Base-by-base conservation (phyloP, 2,329 filamentous ascomycete species). In the Stachybotrys echinatus region DNA sequence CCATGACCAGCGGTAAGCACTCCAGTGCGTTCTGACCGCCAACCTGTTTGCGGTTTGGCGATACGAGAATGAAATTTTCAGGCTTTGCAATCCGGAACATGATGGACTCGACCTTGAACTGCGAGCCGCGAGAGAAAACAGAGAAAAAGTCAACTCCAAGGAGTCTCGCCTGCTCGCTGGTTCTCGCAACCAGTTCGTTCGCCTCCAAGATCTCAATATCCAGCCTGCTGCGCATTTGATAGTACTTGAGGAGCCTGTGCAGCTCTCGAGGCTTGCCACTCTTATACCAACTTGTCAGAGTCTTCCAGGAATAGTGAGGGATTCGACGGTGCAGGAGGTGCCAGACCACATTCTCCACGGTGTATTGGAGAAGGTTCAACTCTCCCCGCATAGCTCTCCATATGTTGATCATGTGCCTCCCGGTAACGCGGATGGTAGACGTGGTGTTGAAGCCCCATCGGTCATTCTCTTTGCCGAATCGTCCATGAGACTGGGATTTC, bases 21-120 rank as follows among this genome's bases (percentile, higher is more conserved):
- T 97, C 94, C 0, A 97, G 76, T 1, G 94, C 92, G 63, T 97
- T 97, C 63, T 99, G 94, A 22, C 86, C 83, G 3, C 92, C 92
- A 2, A 97, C 92, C 65, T 99, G 94, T 65, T 91, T 92, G 54
- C 86, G 82, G 65, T 87, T 95, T 1, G 94, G 94, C 6, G 92
- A 97, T 2, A 95, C 81, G 1, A 99, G 77, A 7, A 97, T 75
- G 60, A 94, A 95, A 59, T 94, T 96, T 66, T 99, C 94, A 0
- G 94, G 92, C 65, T 99, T 99, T 42, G 94, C 92, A 58, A 99
- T 96, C 42, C 94, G 84, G 62, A 97, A 96, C 94, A 99, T 97
- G 59, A 96, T 85, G 1, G 92, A 96, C 69, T 99, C 94, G 39
- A 99, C 94, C 66, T 99, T 99, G 79, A 95, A 97, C 64, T 99